Conservation (phyloP, 1,284 basidiomycete genomes). For the Athelia sp. region DNA sequence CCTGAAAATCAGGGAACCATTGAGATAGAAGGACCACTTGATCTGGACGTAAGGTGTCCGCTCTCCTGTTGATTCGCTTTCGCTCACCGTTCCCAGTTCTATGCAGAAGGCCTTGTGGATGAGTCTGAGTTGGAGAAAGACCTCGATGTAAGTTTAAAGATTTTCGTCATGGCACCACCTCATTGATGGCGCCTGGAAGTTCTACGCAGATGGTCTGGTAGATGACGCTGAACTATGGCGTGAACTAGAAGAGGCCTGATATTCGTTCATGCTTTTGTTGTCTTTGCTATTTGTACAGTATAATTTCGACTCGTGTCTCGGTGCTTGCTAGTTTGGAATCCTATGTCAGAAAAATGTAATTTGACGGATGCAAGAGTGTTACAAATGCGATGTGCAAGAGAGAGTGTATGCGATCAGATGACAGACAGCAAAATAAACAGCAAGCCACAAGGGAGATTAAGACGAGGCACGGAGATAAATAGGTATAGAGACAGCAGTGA, state of each 20-base stretch:
- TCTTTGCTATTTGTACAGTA: no score
- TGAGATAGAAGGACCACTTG: not conserved
- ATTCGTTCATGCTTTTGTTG: no score
- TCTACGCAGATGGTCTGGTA: not conserved
- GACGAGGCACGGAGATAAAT: slow-evolving; percentile 3
- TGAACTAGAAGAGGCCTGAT: not conserved
- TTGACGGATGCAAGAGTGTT: no score
- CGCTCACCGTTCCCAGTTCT: not conserved
- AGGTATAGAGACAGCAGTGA: slow-evolving; percentile 4
- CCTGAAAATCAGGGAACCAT: not conserved
- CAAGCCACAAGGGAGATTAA: not conserved
- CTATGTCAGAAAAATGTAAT: no score
- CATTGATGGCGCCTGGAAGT: not conserved
- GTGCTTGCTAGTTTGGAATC: no score
- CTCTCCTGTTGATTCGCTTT: not conserved
- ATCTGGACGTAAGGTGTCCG: not conserved
- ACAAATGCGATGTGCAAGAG: no score
- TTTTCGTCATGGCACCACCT: no score
- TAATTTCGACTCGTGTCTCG: no score
- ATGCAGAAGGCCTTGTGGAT: not conserved
- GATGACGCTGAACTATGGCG: not conserved
- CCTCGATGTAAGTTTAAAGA: not conserved
- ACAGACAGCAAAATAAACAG: no score
- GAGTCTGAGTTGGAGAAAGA: not conserved
- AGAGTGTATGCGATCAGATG: no score